Percentiles rank a stretch among this genome's conserved stretches.
These are phyloP conservation scores for Boletus subparvulus DNA, from an alignment of 768 basidiomycete genomes.

Conservation along the genomic window DNA sequence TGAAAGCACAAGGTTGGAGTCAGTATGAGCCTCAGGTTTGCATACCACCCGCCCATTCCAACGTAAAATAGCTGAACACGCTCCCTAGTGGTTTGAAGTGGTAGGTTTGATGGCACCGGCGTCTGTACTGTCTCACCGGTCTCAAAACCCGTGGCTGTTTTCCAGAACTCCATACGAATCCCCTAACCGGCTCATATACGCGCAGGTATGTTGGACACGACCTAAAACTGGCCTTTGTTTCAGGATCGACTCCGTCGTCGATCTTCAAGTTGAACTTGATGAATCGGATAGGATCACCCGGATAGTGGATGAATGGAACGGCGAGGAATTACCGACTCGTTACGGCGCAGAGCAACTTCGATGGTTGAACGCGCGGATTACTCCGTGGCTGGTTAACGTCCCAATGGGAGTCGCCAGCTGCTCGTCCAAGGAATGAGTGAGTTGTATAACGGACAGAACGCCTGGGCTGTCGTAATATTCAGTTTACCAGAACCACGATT, in stretches of 20 bases:
- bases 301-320: not conserved
- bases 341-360: not conserved
- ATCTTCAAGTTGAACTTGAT: not conserved
- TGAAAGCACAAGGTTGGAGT: not conserved
- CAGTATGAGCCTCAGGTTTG: not conserved
- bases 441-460: not conserved
- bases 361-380: not conserved
- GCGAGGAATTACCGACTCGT: not conserved
- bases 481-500: too few species aligned
- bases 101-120: not conserved
- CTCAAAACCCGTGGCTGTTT: constrained; percentile 23
- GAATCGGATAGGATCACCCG: not conserved
- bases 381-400: not conserved
- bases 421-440: not conserved
- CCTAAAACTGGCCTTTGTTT: not conserved
- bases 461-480: too few species aligned
- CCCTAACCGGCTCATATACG: not conserved
- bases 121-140: not conserved
- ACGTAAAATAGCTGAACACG: not conserved
- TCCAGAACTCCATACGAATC: constrained; percentile 36
- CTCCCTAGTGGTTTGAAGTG: not conserved
- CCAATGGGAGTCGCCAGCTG: not conserved
- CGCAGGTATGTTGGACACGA: not conserved
- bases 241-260: not conserved
- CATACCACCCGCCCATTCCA: not conserved